Evolutionary conservation across 164 flowering plant species (phyloP).

Genomic region (Stephania yunnanensis): DNA sequence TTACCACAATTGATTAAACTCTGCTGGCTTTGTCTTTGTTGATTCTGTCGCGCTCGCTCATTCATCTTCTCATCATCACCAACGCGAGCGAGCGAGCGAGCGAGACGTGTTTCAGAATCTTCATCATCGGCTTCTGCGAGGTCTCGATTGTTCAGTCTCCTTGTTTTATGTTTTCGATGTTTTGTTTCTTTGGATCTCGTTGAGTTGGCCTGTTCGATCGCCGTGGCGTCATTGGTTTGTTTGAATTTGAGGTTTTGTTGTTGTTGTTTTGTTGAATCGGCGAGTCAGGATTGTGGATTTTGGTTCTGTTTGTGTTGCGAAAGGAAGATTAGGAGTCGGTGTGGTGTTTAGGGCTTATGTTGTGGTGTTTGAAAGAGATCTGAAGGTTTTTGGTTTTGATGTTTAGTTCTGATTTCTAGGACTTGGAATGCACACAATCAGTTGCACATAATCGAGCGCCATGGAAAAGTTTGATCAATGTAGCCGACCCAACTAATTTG

Average conservation of each 20-base stretch:
- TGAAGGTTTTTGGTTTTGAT: neutral
- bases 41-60: neutral
- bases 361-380: neutral
- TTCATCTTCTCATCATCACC: neutral
- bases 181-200: neutral
- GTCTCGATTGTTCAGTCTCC: neutral
- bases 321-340: neutral
- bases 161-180: neutral
- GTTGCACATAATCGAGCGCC: too few relatives aligned
- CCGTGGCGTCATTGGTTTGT: neutral
- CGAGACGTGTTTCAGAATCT: too few relatives aligned
- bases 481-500: too few relatives aligned
- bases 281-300: neutral
- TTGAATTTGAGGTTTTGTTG: neutral
- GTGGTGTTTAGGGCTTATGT: neutral
- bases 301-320: neutral
- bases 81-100: too few relatives aligned
- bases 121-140: neutral
- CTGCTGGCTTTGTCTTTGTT: neutral
- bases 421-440: too few relatives aligned
- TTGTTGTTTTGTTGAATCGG: neutral
- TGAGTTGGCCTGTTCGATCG: neutral
- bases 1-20: neutral
- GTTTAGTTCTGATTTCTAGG: neutral
- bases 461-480: too few relatives aligned